A percentile compares a stretch with the other conserved stretches of the same genome.
phyloP scores from a whole-genome alignment of 192 early-diverging fungal genomes.

The Oehlia diaphana region DNA sequence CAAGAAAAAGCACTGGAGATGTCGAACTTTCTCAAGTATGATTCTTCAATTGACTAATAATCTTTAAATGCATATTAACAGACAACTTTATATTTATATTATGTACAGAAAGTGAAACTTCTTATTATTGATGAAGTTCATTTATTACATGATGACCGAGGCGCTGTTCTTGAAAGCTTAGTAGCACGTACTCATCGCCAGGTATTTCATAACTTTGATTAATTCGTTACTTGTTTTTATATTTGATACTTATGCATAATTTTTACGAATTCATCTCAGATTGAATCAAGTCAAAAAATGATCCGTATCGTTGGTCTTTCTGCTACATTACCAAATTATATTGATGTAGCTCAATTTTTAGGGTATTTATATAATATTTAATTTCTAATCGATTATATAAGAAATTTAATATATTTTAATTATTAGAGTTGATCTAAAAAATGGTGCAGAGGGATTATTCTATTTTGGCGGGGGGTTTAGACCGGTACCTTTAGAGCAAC shows the following conservation, averaged over 20 bases:
- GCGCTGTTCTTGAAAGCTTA: conserved; percentile 94
- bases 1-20: conserved; percentile 94
- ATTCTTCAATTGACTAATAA: not conserved
- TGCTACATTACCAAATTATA: conserved; percentile 97
- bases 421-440: conserved; percentile 15
- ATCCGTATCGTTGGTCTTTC: conserved; percentile 97
- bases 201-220: conserved; percentile 35
- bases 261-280: conserved; percentile 24
- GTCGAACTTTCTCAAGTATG: conserved; percentile 73
- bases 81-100: not conserved
- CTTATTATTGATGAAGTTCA: conserved; percentile 99
- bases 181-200: conserved; percentile 93
- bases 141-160: conserved; percentile 94
- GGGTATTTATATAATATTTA: conserved; percentile 41
- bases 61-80: not conserved
- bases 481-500: conserved; percentile 94
- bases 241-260: not conserved
- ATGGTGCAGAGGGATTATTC: conserved; percentile 70
- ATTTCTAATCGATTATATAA: not conserved
- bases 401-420: not conserved
- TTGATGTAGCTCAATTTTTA: conserved; percentile 92
- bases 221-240: not conserved
- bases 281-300: conserved; percentile 88
- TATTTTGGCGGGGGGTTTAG: conserved; percentile 96
- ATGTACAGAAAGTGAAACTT: conserved; percentile 80